Percentiles rank a stretch among this genome's conserved stretches.
Evolutionary conservation across 2,329 filamentous ascomycete genomes (phyloP).

Genomic region (Xylogone sp.): DNA sequence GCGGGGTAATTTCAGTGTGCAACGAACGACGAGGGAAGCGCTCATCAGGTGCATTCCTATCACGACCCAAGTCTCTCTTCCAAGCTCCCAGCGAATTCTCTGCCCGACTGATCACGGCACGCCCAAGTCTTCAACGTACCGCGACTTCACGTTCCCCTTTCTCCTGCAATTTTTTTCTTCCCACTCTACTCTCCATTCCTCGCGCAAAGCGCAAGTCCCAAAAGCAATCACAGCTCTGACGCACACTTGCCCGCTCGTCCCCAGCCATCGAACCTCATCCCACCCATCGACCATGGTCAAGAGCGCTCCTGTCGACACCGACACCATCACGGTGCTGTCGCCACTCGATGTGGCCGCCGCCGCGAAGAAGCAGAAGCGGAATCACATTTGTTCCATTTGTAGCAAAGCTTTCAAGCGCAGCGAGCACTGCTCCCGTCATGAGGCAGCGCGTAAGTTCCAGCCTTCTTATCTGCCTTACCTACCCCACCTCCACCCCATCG

Average conservation of each 20-base stretch:
- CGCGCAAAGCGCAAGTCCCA: background rate
- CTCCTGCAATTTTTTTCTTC: background rate
- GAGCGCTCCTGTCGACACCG: background rate
- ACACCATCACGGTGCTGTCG: background rate
- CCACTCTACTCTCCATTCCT: background rate
- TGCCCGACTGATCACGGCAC: background rate
- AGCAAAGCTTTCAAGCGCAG: background rate
- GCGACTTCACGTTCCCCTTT: background rate
- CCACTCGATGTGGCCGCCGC: background rate
- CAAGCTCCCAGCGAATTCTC: background rate
- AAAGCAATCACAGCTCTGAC: background rate
- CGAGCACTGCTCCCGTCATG: background rate
- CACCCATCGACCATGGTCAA: background rate
- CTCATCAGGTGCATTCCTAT: background rate
- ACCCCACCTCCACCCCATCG: background rate
- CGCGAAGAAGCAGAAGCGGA: background rate
- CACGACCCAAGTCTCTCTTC: background rate
- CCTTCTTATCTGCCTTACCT: background rate
- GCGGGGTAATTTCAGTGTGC: background rate
- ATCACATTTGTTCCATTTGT: background rate
- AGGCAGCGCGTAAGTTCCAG: background rate
- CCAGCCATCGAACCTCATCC: background rate
- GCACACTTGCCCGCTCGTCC: no score
- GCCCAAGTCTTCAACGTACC: background rate
- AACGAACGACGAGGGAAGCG: background rate